These are phyloP conservation scores for Rhizopogon vesiculosus DNA, from an alignment of 768 basidiomycete genomes.

Conservation along the genomic window DNA sequence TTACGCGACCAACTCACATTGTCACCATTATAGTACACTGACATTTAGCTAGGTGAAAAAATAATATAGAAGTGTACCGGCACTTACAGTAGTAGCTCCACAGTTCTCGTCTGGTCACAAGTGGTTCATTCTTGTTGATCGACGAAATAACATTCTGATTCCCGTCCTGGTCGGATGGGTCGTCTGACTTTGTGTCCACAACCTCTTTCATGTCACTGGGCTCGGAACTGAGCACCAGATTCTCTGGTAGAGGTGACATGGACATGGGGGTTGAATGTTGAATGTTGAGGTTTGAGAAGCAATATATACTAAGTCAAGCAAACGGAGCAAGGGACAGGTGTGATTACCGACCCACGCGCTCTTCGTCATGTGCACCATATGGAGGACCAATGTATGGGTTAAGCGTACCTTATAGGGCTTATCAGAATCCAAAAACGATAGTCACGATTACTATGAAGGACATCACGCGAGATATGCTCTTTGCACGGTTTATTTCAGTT, in stretches of 20 bases:
- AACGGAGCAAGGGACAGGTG: not conserved
- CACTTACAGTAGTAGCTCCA: conserved; percentile 77
- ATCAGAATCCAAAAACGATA: not conserved
- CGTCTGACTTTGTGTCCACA: conserved; percentile 6
- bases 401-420: not conserved
- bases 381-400: not conserved
- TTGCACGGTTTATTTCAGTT: too few relatives aligned
- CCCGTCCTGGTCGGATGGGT: not conserved
- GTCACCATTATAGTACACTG: conserved; percentile 81
- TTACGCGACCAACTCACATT: conserved; percentile 41
- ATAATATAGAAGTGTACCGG: not conserved
- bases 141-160: conserved; percentile 32
- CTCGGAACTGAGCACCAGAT: not conserved
- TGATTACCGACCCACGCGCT: not conserved
- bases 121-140: conserved; percentile 50
- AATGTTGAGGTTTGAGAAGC: not conserved
- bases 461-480: too few relatives aligned
- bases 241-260: conserved; percentile 3
- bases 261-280: conserved; percentile 8
- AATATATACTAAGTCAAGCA: not conserved
- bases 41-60: not conserved
- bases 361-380: not conserved
- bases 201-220: conserved; percentile 6
- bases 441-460: too few relatives aligned
- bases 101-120: conserved; percentile 67